Evolutionary conservation across 371 early-diverging fungal species (phyloP), one percentile per base, ranked within the genome.

Genomic region (Dichotomocladium elegans): DNA sequence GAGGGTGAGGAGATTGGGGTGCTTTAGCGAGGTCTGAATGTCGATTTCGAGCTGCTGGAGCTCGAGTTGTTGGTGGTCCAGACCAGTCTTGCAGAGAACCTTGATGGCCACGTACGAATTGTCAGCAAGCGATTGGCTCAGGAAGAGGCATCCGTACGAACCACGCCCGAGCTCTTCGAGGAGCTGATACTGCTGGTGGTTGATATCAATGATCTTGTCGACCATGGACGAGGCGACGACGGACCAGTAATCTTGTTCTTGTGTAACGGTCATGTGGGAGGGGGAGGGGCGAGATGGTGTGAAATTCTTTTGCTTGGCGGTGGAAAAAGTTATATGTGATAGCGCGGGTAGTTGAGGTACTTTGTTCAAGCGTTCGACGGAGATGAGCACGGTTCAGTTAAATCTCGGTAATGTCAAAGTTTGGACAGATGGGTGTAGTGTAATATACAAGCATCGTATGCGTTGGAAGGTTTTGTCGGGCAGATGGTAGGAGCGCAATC

Each of bases 41-140:
- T 82, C 80, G 28, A 85, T 79, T 71, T 94, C 94, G 58, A 83
- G 70, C 28, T 77, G 82, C 57, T 89, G 90, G 11, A 85, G 67
- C 22, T 69, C 50, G 29, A 84, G 77, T 58, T 86, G 87, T 1
- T 70, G 37, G 10, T 67, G 60, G 43, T 81, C 72, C 17, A 87
- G 70, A n/a, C 81, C 83, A 7, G 52, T 53, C 64, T 89, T 89
- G 70, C 76, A 80, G 31, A 89, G 75, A 14, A 80, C 73, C 59
- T 89, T 89, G 61, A 89, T 74, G 47, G 90, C 90, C 12, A 75
- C 70, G 58, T 74, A 82, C 4, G 41, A 46, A 25, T 49, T 51
- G 14, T 58, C 51, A 25, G 55, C 57, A 24, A 73, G 25, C 10
- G 69, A 66, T 58, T 73, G 74, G 29, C 73, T 80, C 14, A 82